Conservation (phyloP, 352 stramenopile genomes). For the Globisporangium iwayamae region DNA sequence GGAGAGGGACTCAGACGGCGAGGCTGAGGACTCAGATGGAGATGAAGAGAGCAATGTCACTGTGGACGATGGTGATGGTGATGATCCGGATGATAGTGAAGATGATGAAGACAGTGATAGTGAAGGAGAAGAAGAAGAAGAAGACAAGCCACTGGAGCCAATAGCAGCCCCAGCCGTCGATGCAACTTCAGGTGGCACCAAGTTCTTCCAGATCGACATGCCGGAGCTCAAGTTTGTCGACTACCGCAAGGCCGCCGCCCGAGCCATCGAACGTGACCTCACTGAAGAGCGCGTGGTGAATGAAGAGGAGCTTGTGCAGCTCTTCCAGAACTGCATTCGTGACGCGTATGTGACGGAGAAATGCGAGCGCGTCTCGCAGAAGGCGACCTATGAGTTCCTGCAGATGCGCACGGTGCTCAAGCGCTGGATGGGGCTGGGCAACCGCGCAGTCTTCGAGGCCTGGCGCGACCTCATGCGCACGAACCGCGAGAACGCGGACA, state of each 20-base stretch:
- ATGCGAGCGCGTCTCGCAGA: slow-evolving; percentile 35
- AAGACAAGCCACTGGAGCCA: neutral
- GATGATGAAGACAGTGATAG: slow-evolving; percentile 16
- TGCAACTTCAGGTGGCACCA: neutral
- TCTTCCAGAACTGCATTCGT: slow-evolving; percentile 44
- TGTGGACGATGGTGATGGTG: slow-evolving; percentile 4
- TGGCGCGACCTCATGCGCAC: slow-evolving; percentile 51
- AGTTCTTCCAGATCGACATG: slow-evolving; percentile 55
- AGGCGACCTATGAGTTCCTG: slow-evolving; percentile 54
- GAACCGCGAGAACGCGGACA: slow-evolving; percentile 28
- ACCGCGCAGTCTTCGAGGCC: slow-evolving; percentile 50
- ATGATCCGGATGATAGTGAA: slow-evolving; percentile 11
- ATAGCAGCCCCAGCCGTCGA: neutral
- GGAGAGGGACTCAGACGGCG: slow-evolving; percentile 20
- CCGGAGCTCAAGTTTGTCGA: slow-evolving; percentile 38
- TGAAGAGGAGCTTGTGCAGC: slow-evolving; percentile 40
- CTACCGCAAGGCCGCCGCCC: slow-evolving; percentile 38
- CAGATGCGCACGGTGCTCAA: slow-evolving; percentile 55
- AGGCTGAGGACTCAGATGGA: slow-evolving; percentile 16
- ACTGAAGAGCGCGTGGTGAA: slow-evolving; percentile 25
- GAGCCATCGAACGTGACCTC: slow-evolving; percentile 31
- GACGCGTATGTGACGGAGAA: slow-evolving; percentile 49
- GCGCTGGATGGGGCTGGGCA: slow-evolving; percentile 49
- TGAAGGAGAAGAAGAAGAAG: slow-evolving; percentile 16
- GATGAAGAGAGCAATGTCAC: slow-evolving; percentile 16